Evolutionary conservation across 2,329 filamentous ascomycete species (phyloP), one percentile per base, ranked within the genome.

Genomic region (Lachnellula arida): DNA sequence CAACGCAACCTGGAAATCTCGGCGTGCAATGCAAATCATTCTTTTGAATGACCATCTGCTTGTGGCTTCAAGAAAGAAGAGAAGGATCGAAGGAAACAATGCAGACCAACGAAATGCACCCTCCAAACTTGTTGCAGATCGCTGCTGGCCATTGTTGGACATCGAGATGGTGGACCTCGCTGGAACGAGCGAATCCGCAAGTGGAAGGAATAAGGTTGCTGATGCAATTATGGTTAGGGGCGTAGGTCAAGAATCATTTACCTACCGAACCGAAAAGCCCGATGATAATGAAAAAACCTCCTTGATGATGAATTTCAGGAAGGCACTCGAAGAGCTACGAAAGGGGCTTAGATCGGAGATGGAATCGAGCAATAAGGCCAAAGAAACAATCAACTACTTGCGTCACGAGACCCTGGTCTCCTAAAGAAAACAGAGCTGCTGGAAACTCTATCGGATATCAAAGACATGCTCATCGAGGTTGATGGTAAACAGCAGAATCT

Each of bases 401-500:
- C 89, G 1, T 87, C 86, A 5, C 81, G 89, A 60, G 89, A 94
- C 60, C 85, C 88, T 1, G 85, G 86, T 1, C 77, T 92, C 23
- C 76, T 92, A 43, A 87, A 90, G 67, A 91, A 92, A 71, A 85
- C 88, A 0, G 89, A 93, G 56, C 76, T 94, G 2, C 79, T 96
- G 14, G 90, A 94, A 68, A 87, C 84, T 7, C 74, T 91, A 9
- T 91, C 90, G 1, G 84, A 86, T 60, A 85, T 88, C 65, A 91
- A 91, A 68, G 89, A 95, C 59, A 88, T 96, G 75, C 82, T 96
- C 54, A 92, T 99, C 63, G 94, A 99, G 66, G 90, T 96, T 14
- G 94, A 97, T 67, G 94, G 94, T 49, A 96, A 96, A 67, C 92
- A 97, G 71, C 91, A 97, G 70, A 97, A 94, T 69, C 80, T 99